Percentiles rank a stretch among this genome's conserved stretches.
phyloP scores from a whole-genome alignment of 202 grass and related monocot species.

The Brachypodium distachyon region DNA sequence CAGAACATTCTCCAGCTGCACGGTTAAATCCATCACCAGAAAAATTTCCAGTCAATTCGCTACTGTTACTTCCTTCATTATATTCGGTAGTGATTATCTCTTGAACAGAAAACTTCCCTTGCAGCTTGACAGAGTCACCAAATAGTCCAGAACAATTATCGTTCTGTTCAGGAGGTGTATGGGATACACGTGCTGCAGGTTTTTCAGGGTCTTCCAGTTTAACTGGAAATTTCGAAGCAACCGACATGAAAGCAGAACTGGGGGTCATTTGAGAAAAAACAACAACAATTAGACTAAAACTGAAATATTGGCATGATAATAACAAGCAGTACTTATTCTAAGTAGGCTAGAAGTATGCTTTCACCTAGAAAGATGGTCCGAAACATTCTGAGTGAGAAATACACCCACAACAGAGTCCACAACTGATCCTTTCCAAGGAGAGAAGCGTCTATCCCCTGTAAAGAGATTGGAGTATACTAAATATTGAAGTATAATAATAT shows the following conservation, averaged over 20 bases:
- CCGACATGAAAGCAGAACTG: constrained; percentile 83
- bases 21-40: constrained; percentile 20
- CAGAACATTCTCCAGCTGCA: constrained; percentile 22
- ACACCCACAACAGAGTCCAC: constrained; percentile 90
- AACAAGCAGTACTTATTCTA: constrained; percentile 15
- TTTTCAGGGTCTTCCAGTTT: constrained; percentile 24
- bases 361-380: constrained; percentile 93
- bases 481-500: not conserved
- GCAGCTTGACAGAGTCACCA: constrained; percentile 36
- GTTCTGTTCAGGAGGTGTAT: constrained; percentile 8
- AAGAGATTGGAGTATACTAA: constrained; percentile 15
- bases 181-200: not conserved
- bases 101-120: constrained; percentile 43
- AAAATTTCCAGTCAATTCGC: constrained; percentile 41
- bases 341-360: constrained; percentile 23
- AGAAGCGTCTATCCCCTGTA: constrained; percentile 82
- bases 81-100: constrained; percentile 43
- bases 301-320: not conserved
- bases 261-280: not conserved
- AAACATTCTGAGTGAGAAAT: constrained; percentile 97
- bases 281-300: not conserved
- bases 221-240: constrained; percentile 60
- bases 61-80: constrained; percentile 56
- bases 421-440: constrained; percentile 90
- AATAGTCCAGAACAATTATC: constrained; percentile 22